Evolutionary conservation across 176 grass and related monocot genomes (phyloP).

Genomic region (Carex cristatella): DNA sequence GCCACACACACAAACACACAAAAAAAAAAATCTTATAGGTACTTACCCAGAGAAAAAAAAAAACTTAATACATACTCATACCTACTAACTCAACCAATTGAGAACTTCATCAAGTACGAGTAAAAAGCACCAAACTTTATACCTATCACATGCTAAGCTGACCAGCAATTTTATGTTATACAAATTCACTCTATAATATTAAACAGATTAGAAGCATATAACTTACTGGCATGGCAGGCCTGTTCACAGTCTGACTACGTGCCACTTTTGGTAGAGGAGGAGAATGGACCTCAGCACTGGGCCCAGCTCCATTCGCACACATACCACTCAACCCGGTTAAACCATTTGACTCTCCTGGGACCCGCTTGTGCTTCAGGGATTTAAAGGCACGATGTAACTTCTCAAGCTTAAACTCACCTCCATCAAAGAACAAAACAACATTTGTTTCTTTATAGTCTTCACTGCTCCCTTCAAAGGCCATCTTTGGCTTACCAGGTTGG

Average conservation of each 20-base stretch:
- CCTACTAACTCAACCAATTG: not conserved
- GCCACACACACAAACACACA: not conserved
- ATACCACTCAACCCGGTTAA: conserved; percentile 3
- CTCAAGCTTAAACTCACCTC: conserved; percentile 72
- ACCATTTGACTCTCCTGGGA: conserved; percentile 66
- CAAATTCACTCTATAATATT: not conserved
- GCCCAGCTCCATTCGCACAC: conserved; percentile 38
- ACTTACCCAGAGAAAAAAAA: not conserved
- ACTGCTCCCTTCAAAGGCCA: conserved; percentile 86
- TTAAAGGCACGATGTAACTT: conserved; percentile 84
- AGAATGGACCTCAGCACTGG: conserved; percentile 49
- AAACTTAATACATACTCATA: not conserved
- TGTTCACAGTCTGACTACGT: conserved; percentile 40
- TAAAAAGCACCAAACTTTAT: not conserved
- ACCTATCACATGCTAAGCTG: not conserved
- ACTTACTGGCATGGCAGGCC: conserved; percentile 63
- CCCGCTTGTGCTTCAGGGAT: conserved; percentile 76
- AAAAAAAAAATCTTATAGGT: not conserved
- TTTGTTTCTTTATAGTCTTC: conserved; percentile 96
- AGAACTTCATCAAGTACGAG: not conserved
- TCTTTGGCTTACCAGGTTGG: conserved; percentile 79
- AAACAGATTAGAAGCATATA: conserved; percentile 9
- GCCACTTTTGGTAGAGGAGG: conserved; percentile 59
- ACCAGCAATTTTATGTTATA: not conserved
- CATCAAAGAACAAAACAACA: conserved; percentile 90